A percentile compares a stretch with the other conserved stretches of the same genome.
Evolutionary conservation across 208 protist species (phyloP).

Genomic region (Crithidia expoeki): DNA sequence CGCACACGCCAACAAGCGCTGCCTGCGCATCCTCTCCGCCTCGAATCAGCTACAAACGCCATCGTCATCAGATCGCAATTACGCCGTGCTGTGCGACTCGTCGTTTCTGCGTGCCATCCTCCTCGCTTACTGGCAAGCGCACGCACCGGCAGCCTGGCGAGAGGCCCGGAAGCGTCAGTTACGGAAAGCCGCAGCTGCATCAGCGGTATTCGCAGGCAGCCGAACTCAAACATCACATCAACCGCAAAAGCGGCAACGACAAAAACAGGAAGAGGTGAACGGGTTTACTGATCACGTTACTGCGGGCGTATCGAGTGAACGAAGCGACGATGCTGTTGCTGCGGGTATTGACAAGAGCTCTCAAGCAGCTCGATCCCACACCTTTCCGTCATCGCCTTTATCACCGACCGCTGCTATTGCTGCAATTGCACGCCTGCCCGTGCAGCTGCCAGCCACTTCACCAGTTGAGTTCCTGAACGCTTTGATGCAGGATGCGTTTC

Average conservation of each 20-base stretch:
- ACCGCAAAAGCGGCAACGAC: background rate
- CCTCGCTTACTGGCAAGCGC: conserved; percentile 41
- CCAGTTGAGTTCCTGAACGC: conserved; percentile 20
- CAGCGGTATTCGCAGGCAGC: no score
- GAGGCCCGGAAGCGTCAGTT: conserved; percentile 30
- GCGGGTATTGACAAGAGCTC: no score
- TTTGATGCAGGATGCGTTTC: conserved; percentile 28
- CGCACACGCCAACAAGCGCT: conserved; percentile 81
- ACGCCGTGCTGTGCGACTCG: conserved; percentile 72
- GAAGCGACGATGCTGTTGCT: no score
- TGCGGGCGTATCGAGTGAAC: no score
- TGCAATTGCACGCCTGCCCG: conserved; percentile 32
- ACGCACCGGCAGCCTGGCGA: conserved; percentile 26
- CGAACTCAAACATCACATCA: background rate
- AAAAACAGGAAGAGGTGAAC: background rate
- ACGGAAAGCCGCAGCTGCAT: conserved; percentile 13
- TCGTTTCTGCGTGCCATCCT: conserved; percentile 79
- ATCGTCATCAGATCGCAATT: conserved; percentile 28
- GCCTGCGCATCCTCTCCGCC: conserved; percentile 67
- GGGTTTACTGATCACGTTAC: no score
- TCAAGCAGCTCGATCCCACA: background rate
- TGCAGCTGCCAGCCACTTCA: conserved; percentile 15
- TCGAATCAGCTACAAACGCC: conserved; percentile 46
- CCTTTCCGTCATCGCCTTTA: background rate
- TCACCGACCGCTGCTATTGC: background rate